Base-by-base conservation (phyloP, 768 basidiomycete genomes). In the Hydnum rufescens region DNA sequence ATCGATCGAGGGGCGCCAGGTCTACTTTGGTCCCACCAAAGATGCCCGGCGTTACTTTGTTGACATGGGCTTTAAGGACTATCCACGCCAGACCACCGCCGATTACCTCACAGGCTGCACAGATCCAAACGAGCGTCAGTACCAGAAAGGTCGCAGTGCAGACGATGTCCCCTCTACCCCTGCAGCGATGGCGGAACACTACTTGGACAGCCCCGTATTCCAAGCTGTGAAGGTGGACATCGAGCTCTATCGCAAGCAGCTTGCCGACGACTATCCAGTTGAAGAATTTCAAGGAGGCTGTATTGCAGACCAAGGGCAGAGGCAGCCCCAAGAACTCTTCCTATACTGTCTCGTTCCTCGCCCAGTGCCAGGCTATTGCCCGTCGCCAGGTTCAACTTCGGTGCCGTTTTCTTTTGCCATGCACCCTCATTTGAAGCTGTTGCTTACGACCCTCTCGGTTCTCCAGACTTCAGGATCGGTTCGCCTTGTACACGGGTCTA, bases 81-180 rank as follows among this genome's bases (percentile, higher is more conserved):
- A 67, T 1, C 66, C 66, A 2, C 67, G 70, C 30, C 70, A 72
- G 53, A 71, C 72, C 18, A 67, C 67, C 4, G 70, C 70, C 49
- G 73, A 74, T 57, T 71, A 68, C 63, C 59, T 73, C 31, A 71
- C 70, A 26, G 66, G 65, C 25, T 62, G 68, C 55, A 70, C 89
- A 2, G 84, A 86, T 60, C 74, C 78, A 0, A 85, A 88, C 59
- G 87, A 93, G 66, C 82, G 88, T 25, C 80, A 78, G 61, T 80
- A 82, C 58, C 74, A 77, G 0, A 66, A 73, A 2, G 83, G 79
- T 3, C 13, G 44, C 8, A 47, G 44, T 25, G 70, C 67, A 8
- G 56, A 57, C 1, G 71, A 78, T 56, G 78, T 78, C 0, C 85
- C 83, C 2, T 75, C 75, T 4, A 73, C 82, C 0, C 78, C 88